Conservation (phyloP, 2,329 filamentous ascomycete genomes). For the Microdochium trichocladiopsis region DNA sequence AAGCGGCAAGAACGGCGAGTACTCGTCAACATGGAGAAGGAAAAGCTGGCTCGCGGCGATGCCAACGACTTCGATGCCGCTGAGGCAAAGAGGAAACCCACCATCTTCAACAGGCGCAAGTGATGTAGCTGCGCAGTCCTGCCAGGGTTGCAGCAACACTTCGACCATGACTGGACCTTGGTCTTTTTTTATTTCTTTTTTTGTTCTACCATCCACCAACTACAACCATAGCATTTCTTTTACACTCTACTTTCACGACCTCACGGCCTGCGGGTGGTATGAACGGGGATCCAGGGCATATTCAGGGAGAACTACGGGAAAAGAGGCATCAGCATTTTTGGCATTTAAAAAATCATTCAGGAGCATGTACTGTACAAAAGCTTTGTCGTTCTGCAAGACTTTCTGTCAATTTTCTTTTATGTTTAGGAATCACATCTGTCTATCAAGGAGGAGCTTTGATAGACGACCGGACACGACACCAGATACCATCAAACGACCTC, state of each 20-base stretch:
- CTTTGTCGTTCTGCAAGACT: background rate
- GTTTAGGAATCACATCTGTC: too few relatives aligned
- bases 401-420: background rate
- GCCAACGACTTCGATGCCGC: background rate
- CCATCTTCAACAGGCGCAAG: background rate
- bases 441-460: too few relatives aligned
- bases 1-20: slow-evolving; percentile 62
- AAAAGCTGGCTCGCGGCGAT: slow-evolving; percentile 20
- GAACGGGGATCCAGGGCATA: background rate
- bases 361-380: background rate
- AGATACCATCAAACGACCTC: too few relatives aligned
- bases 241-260: background rate
- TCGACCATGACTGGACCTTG: background rate
- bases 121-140: background rate
- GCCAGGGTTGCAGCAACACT: background rate
- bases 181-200: too few relatives aligned
- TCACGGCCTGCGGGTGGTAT: background rate
- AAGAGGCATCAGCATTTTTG: background rate
- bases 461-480: too few relatives aligned
- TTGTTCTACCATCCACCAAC: background rate
- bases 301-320: background rate
- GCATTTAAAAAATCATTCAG: background rate
- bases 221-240: background rate
- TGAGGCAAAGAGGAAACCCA: background rate
- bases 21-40: slow-evolving; percentile 36